Evolutionary conservation across 805 yeast genomes (phyloP).

Genomic region (Suhomyces sp.): DNA sequence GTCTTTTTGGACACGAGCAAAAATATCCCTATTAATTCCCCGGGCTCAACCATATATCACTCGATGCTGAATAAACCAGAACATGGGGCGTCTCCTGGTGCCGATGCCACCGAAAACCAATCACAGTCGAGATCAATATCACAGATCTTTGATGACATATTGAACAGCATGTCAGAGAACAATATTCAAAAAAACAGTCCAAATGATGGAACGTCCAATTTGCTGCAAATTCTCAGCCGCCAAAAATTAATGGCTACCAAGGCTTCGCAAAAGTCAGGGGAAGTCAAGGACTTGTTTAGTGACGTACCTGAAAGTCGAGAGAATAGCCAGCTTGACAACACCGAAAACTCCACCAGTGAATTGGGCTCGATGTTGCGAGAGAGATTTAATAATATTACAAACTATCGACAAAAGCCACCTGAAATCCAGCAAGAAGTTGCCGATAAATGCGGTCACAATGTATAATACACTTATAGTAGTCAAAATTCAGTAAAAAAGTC

Average conservation of each 20-base stretch:
- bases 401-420: slow-evolving; percentile 6
- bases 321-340: slow-evolving; percentile 7
- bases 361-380: slow-evolving; percentile 22
- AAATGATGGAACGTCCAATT: neutral
- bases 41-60: slow-evolving; percentile 32
- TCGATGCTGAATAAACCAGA: slow-evolving; percentile 16
- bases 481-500: neutral
- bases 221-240: neutral
- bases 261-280: slow-evolving; percentile 1
- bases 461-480: neutral
- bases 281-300: slow-evolving; percentile 11
- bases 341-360: slow-evolving; percentile 21
- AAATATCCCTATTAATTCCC: slow-evolving; percentile 15
- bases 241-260: neutral
- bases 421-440: neutral
- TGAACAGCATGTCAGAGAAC: slow-evolving; percentile 5
- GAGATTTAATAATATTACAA: slow-evolving; percentile 20
- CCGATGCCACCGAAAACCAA: slow-evolving; percentile 15
- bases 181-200: neutral
- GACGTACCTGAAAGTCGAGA: slow-evolving; percentile 9
- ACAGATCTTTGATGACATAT: slow-evolving; percentile 31
- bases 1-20: slow-evolving; percentile 28
- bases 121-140: slow-evolving; percentile 30
- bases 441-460: neutral
- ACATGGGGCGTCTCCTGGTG: slow-evolving; percentile 8